phyloP scores from a whole-genome alignment of 1,139 yeast genomes.

The Taiozyma onychis region DNA sequence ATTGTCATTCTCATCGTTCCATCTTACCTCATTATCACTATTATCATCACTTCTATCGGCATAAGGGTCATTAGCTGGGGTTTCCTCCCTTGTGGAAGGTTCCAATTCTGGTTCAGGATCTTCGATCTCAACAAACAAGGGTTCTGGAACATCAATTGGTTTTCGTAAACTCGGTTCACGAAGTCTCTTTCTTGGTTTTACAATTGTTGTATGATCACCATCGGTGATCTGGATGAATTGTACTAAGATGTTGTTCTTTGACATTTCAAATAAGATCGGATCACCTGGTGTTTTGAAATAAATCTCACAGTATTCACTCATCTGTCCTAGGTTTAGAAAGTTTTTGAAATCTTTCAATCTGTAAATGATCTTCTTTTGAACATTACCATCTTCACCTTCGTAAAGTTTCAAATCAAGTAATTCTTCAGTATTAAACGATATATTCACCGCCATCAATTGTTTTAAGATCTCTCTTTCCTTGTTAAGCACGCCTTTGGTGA shows the following conservation, averaged over 20 bases:
- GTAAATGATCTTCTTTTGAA: conserved; percentile 28
- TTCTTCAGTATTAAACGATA: conserved; percentile 44
- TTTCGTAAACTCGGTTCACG: background rate
- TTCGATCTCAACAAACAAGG: conserved; percentile 13
- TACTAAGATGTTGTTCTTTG: conserved; percentile 28
- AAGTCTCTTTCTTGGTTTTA: conserved; percentile 4
- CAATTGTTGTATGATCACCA: conserved; percentile 13
- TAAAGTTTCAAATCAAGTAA: conserved; percentile 27
- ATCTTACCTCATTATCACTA: background rate
- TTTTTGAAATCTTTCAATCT: conserved; percentile 48
- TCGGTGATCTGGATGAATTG: conserved; percentile 46
- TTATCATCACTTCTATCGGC: background rate
- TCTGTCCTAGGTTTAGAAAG: conserved; percentile 36
- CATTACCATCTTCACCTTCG: conserved; percentile 14
- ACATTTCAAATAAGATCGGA: conserved; percentile 43
- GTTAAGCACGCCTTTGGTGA: conserved; percentile 41
- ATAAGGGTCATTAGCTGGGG: background rate
- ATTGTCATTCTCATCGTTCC: conserved; percentile 2
- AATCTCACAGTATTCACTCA: conserved; percentile 35
- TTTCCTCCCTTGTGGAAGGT: background rate
- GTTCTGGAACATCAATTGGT: background rate
- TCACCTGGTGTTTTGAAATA: conserved; percentile 49
- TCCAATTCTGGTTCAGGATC: background rate
- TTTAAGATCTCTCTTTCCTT: conserved; percentile 47
- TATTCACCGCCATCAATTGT: conserved; percentile 53